Evolutionary conservation across 2,329 filamentous ascomycete species (phyloP), one percentile per base, ranked within the genome.

Genomic region (Cercospora zeae-maydis): DNA sequence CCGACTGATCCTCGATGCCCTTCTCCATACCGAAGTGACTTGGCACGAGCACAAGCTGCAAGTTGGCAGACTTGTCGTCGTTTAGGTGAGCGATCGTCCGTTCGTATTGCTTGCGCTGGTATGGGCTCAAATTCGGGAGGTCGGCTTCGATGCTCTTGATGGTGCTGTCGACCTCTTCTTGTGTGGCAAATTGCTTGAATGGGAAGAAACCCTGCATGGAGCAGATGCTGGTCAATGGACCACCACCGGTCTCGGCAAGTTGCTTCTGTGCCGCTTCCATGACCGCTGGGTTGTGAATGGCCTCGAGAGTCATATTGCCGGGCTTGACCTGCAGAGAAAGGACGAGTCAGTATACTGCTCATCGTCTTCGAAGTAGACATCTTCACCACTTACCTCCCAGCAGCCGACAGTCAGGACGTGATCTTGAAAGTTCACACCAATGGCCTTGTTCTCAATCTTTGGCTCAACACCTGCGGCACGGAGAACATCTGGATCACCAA

Each of bases 361-460:
- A n/a, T n/a, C n/a, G n/a, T n/a, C n/a, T n/a, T n/a, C n/a, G n/a
- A n/a, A n/a, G n/a, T n/a, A n/a, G n/a, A n/a, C n/a, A 52, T 6
- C 21, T 16, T 14, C 47, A 8, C 47, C 13, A 30, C 47, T 52
- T 14, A 52, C 47, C 34, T 73, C 69, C 67, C 70, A 71, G 37
- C 64, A 62, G 19, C 67, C 61, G 34, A 67, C 54, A 16, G 66
- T 66, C 21, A 70, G 64, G 52, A 75, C 69, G 71, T 81, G 80
- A 53, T 83, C 81, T 65, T 83, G 81, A 51, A 83, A 75, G 62
- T 83, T 82, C 54, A 79, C 78, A 24, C 82, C 82, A 3, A 84
- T 79, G 10, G 76, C 77, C 2, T 75, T 73, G 47, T 78, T 80
- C 21, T 76, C 70, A 14, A 83, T 73, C 61, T 78, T 79, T 33